A percentile compares a stretch with the other conserved stretches of the same genome.
Evolutionary conservation across 306 rosid genomes (phyloP).

Genomic region (Hippophae rhamnoides): DNA sequence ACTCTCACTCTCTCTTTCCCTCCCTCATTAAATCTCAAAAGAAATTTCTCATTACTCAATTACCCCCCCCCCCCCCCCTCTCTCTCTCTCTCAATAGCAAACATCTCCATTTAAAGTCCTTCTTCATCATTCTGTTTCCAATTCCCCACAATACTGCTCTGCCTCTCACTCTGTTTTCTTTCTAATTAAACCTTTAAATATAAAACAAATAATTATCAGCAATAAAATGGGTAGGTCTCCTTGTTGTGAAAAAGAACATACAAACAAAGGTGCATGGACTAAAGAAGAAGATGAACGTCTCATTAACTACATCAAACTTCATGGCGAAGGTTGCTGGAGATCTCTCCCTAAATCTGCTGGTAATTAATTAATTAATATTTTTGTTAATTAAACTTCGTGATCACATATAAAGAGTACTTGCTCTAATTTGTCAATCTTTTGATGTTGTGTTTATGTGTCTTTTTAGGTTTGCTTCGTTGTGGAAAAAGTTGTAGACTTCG

Average conservation of each 20-base stretch:
- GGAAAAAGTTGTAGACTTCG: constrained; percentile 73
- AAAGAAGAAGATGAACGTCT: constrained; percentile 68
- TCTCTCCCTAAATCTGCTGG: constrained; percentile 76
- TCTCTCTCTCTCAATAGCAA: neutral
- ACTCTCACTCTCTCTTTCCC: neutral
- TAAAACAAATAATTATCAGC: too few species aligned
- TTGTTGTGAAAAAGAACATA: constrained; percentile 65
- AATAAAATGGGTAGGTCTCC: constrained; percentile 36
- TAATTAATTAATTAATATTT: constrained; percentile 5
- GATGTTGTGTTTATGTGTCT: neutral
- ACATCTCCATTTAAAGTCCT: neutral
- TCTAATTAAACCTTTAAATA: neutral
- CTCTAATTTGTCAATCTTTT: neutral
- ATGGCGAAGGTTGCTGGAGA: constrained; percentile 72
- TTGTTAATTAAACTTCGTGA: neutral
- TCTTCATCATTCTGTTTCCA: neutral
- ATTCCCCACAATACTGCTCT: neutral
- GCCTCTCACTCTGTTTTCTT: neutral
- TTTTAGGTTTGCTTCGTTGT: constrained; percentile 53
- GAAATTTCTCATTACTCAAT: neutral
- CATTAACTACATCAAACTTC: constrained; percentile 43
- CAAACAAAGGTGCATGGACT: constrained; percentile 76
- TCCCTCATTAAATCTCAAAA: neutral
- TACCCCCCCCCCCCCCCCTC: too few species aligned
- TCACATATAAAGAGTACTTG: neutral